A percentile compares a stretch with the other conserved stretches of the same genome.
phyloP scores from a whole-genome alignment of 2,329 filamentous ascomycete genomes.

The Dothistroma septosporum region DNA sequence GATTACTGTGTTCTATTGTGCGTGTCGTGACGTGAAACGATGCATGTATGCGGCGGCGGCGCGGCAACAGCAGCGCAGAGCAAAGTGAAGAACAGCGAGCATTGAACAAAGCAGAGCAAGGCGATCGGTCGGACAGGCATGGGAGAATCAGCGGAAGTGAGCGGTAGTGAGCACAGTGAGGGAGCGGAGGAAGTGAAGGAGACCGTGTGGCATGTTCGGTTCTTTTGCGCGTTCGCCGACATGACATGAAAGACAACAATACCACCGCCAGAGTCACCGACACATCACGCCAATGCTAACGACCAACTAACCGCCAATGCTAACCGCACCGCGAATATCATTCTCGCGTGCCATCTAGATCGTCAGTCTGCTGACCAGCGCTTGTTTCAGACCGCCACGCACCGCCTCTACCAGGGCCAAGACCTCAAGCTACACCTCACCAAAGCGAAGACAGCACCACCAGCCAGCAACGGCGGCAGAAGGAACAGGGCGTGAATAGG shows the following conservation, averaged over 20 bases:
- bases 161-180: not conserved
- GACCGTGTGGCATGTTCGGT: not conserved
- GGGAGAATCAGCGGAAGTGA: not conserved
- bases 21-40: constrained; percentile 7
- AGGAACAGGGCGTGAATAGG: not conserved
- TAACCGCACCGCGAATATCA: not conserved
- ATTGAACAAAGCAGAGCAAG: not conserved
- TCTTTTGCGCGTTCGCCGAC: not conserved
- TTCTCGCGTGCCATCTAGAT: not conserved
- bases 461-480: constrained; percentile 1
- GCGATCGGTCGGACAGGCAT: not conserved
- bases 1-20: constrained; percentile 6
- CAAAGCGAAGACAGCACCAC: constrained; percentile 29
- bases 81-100: not conserved
- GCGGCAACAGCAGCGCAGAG: not conserved
- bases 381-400: not conserved
- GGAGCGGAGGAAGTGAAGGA: not conserved
- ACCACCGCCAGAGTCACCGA: not conserved
- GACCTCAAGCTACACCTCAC: constrained; percentile 24
- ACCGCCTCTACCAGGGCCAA: constrained; percentile 10
- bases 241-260: not conserved
- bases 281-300: not conserved
- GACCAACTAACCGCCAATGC: not conserved
- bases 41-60: not conserved
- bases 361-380: not conserved